Conservation (phyloP, 116 monocot species). For the Papilionanthe hybrid region DNA sequence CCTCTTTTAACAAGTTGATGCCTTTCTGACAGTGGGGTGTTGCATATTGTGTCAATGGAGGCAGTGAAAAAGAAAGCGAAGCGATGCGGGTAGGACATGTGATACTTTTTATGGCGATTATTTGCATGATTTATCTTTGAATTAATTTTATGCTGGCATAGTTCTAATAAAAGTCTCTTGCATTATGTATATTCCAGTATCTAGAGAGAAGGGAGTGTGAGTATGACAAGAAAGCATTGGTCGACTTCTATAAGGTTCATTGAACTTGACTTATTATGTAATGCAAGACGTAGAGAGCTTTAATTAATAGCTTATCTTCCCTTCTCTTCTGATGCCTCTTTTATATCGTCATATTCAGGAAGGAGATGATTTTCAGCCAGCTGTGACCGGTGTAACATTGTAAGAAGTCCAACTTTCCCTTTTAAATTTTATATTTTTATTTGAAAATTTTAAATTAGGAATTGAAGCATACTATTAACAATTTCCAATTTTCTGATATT, state of each 20-base stretch:
- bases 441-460: not conserved
- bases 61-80: conserved; percentile 23
- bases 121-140: not conserved
- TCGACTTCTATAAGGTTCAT: conserved; percentile 27
- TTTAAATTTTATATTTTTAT: not conserved
- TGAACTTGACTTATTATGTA: not conserved
- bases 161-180: not conserved
- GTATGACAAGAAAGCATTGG: conserved; percentile 33
- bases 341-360: conserved; percentile 30
- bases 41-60: conserved; percentile 35
- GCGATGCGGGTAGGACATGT: conserved; percentile 23
- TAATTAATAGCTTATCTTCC: not conserved
- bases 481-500: not conserved
- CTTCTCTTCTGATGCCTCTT: not conserved
- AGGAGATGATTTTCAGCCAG: conserved; percentile 36
- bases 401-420: conserved; percentile 24
- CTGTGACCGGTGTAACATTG: conserved; percentile 61
- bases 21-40: conserved; percentile 35
- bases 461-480: not conserved
- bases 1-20: conserved; percentile 2
- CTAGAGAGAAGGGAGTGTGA: conserved; percentile 48
- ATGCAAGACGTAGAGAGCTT: not conserved
- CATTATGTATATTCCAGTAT: conserved; percentile 21
- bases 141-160: not conserved
- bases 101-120: too few species aligned